Evolutionary conservation across 1,139 yeast genomes (phyloP), one percentile per base, ranked within the genome.

Genomic region (Wickerhamomyces sp.): DNA sequence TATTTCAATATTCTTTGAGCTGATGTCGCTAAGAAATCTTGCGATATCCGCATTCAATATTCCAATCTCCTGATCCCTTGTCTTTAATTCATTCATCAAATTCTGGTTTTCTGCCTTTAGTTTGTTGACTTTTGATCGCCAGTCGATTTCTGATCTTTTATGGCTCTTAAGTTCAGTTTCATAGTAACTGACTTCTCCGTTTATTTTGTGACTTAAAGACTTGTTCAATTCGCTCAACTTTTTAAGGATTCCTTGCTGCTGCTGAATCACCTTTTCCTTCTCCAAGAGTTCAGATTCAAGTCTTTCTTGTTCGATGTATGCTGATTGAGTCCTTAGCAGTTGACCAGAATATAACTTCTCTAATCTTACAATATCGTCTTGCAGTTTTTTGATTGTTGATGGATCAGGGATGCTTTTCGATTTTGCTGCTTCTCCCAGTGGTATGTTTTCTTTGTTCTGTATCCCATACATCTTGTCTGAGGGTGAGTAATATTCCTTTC

Each of bases 271-370:
- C 35, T 48, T 47, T 33, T 60, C 61, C 37, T 56, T 58, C n/a
- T 40, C 27, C 22, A 47, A 39, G 4, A 65, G 30, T 21, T 62
- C 67, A 24, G 46, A 30, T 38, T 63, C 66, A 13, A 62, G 44
- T 32, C 56, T 48, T 41, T 63, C 67, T 37, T 55, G 54, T 31
- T 63, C 67, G 15, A 49, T 49, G 13, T 51, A 45, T 3, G 59
- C 42, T 20, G 55, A 52, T 35, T 60, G 58, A n/a, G 54, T 52
- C 12, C 49, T 46, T 12, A 59, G 41, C 10, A 59, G 43, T 20
- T 59, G 53, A 36, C 60, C 65, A 5, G 61, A 56, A 37, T 59
- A 57, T 14, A 54, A 49, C 36, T 41, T 43, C 38, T 51, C 50
- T 8, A 52, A 39, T 17, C 39, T 39, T 8, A n/a, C 19, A 13